These are phyloP conservation scores for Guyanaporus albipodus DNA, from an alignment of 768 basidiomycete genomes.

Conservation along the genomic window DNA sequence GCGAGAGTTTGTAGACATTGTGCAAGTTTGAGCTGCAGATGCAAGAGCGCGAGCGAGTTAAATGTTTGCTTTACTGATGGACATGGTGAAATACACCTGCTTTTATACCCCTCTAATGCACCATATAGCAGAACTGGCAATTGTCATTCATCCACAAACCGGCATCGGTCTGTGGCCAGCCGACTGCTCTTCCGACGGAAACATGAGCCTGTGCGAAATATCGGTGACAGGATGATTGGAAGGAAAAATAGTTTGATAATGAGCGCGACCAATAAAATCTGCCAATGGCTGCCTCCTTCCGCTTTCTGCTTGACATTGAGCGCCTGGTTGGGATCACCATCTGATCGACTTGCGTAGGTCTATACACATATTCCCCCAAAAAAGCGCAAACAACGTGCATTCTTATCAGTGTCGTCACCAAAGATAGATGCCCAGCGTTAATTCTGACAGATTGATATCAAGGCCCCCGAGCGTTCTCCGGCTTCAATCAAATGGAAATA, in stretches of 20 bases:
- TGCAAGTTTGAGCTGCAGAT: background rate
- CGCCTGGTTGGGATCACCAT: too few species aligned
- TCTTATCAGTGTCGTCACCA: too few species aligned
- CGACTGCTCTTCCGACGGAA: background rate
- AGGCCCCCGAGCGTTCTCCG: too few species aligned
- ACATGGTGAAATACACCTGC: background rate
- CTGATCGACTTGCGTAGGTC: too few species aligned
- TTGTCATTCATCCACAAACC: background rate
- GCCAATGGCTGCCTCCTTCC: too few species aligned
- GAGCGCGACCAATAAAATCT: background rate
- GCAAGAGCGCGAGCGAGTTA: background rate
- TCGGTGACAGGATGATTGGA: background rate
- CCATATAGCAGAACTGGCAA: background rate
- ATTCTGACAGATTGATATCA: too few species aligned
- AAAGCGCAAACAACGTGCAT: too few species aligned
- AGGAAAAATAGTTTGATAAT: background rate
- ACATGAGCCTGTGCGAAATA: background rate
- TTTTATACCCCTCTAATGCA: constrained; percentile 1
- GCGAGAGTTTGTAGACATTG: background rate
- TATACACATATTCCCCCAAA: too few species aligned
- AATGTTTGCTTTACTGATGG: background rate
- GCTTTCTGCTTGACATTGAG: too few species aligned
- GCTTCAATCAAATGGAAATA: too few species aligned
- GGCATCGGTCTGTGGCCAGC: background rate
- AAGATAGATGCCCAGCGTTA: too few species aligned